Conservation (phyloP, 2,329 filamentous ascomycete species). For the Hortaea sp. region DNA sequence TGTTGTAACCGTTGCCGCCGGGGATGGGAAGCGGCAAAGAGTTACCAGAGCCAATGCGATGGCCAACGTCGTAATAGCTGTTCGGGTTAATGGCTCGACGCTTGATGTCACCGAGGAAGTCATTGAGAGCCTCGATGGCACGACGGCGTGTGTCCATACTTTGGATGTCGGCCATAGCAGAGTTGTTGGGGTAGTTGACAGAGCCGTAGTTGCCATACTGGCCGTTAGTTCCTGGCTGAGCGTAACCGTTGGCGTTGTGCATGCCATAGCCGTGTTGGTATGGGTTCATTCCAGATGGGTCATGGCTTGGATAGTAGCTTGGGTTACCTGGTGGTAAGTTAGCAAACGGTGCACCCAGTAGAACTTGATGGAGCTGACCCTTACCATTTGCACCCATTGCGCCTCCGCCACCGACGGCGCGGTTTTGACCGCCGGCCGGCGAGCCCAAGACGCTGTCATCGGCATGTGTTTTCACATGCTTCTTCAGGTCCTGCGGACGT, state of each 20-base stretch:
- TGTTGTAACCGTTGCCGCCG: slow-evolving; percentile 28
- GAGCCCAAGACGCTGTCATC: slow-evolving; percentile 76
- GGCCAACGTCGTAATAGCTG: slow-evolving; percentile 85
- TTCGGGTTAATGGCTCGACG: slow-evolving; percentile 79
- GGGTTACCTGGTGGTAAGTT: slow-evolving; percentile 13
- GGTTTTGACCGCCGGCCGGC: slow-evolving; percentile 41
- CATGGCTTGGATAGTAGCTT: slow-evolving; percentile 23
- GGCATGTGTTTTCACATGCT: slow-evolving; percentile 98
- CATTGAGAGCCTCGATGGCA: slow-evolving; percentile 71
- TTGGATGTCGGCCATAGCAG: slow-evolving; percentile 25
- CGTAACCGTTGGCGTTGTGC: slow-evolving; percentile 15
- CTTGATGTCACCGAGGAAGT: slow-evolving; percentile 91
- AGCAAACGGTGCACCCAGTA: slow-evolving; percentile 2
- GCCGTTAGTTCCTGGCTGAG: slow-evolving; percentile 15
- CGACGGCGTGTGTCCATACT: slow-evolving; percentile 66
- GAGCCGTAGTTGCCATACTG: slow-evolving; percentile 30
- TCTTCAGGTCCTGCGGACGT: slow-evolving; percentile 96
- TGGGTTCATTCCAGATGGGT: slow-evolving; percentile 19
- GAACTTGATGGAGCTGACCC: slow-evolving; percentile 21
- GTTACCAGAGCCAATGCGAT: slow-evolving; percentile 64
- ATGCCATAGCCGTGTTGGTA: slow-evolving; percentile 21
- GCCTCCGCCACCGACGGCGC: slow-evolving; percentile 11
- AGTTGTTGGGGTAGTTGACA: slow-evolving; percentile 38
- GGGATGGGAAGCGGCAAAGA: slow-evolving; percentile 32
- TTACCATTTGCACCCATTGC: slow-evolving; percentile 26